Evolutionary conservation across 1,284 basidiomycete genomes (phyloP), one percentile per base, ranked within the genome.

Genomic region (Spongispora temasekensis): DNA sequence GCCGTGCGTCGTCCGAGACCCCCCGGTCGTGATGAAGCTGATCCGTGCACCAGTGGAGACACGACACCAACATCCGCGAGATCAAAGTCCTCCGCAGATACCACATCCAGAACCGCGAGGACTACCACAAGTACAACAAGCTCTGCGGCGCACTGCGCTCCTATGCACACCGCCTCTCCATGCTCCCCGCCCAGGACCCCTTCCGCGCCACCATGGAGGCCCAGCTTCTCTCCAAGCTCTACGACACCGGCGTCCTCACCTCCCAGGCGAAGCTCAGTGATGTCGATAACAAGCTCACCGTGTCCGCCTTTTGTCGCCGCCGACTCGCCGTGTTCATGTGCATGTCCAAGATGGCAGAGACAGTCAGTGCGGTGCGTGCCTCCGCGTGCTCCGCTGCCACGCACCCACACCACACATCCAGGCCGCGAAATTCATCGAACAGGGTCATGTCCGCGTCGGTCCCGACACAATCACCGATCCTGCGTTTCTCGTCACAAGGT

Each of bases 101-200:
- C 76, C 97, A 99, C 78, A 86, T 98, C 64, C 95, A 97, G 73
- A 84, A 95, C 77, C 79, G 95, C 68, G 95, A 98, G 64, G 96
- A 99, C 78, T 98, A 99, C 76, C 91, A 95, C 84, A 95, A 95
- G 87, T 98, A 99, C 83, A 99, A 99, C 82, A 95, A 93, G 75
- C 83, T 99, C 23, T 95, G 93, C 66, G 97, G 97, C 48, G 87
- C 90, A 10, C 80, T 98, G 46, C 87, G 95, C 46, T 87, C 90
- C 17, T 88, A 93, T 71, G 91, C 95, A 1, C 94, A 98, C 76
- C 88, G 94, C 25, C 76, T 98, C 60, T 91, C 95, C 40, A 82
- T 95, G 35, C 85, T 99, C 8, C 94, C 97, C 1, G 83, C 95
- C 0, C 87, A 94, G 64, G 97, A 99, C 76, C 92, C 95, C 2